Percentiles rank a stretch among this genome's conserved stretches.
Evolutionary conservation across 2,329 filamentous ascomycete genomes (phyloP).

Genomic region (Tolypocladium tropicale): DNA sequence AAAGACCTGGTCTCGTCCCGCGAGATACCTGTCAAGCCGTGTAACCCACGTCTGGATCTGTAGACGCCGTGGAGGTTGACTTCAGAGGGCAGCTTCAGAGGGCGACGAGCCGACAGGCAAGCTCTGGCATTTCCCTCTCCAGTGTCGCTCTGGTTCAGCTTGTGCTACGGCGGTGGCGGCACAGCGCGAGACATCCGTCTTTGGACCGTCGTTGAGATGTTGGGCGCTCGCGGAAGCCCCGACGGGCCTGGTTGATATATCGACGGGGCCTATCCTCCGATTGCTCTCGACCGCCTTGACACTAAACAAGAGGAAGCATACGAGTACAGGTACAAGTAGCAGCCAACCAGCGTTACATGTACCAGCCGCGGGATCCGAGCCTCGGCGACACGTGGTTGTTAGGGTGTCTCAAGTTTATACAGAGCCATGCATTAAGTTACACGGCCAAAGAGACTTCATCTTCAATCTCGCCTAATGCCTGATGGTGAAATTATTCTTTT

Average conservation of each 20-base stretch:
- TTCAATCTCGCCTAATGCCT: not conserved
- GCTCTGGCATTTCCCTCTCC: not conserved
- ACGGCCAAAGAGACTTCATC: too few relatives aligned
- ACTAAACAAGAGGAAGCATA: too few relatives aligned
- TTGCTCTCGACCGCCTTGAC: not conserved
- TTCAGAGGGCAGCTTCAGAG: not conserved
- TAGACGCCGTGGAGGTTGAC: too few relatives aligned
- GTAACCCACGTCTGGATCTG: too few relatives aligned
- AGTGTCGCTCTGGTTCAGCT: not conserved
- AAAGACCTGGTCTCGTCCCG: too few relatives aligned
- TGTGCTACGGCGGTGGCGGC: not conserved
- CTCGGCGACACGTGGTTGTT: too few relatives aligned
- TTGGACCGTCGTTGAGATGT: not conserved
- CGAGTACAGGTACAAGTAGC: too few relatives aligned
- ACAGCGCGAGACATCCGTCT: not conserved
- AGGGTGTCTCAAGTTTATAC: too few relatives aligned
- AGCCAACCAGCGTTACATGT: too few relatives aligned
- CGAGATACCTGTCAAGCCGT: too few relatives aligned
- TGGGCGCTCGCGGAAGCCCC: not conserved
- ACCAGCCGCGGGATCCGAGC: too few relatives aligned
- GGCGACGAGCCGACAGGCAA: not conserved
- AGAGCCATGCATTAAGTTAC: too few relatives aligned
- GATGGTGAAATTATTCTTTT: not conserved
- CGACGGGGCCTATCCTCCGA: not conserved
- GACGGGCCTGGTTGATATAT: not conserved